Conservation (phyloP, 352 stramenopile genomes). For the Phytopythium mirpurense region DNA sequence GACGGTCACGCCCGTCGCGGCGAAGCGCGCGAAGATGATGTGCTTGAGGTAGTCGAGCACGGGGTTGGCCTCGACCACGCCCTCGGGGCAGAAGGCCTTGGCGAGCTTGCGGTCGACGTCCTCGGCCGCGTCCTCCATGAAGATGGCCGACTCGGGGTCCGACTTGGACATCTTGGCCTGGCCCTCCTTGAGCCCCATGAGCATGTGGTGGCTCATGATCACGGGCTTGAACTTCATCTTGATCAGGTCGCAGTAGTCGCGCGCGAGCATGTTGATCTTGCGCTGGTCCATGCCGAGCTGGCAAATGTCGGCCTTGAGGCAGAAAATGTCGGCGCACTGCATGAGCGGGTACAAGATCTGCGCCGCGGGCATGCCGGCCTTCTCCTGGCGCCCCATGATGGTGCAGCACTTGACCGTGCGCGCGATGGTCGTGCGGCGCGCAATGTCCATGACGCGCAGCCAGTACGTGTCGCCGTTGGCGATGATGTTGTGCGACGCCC, state of each 20-base stretch:
- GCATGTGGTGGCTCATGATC: constrained; percentile 99
- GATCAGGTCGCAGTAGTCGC: constrained; percentile 97
- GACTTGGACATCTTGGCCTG: constrained; percentile 99
- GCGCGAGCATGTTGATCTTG: constrained; percentile 98
- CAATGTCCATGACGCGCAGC: constrained; percentile 93
- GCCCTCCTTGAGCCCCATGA: constrained; percentile 97
- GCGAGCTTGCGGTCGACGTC: constrained; percentile 97
- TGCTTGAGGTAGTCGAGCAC: constrained; percentile 97
- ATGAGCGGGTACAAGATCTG: constrained; percentile 97
- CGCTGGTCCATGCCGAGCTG: constrained; percentile 99
- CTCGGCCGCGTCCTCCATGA: constrained; percentile 97
- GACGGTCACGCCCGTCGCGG: constrained; percentile 37
- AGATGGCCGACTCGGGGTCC: constrained; percentile 97
- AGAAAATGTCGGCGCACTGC: constrained; percentile 99
- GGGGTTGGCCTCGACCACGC: constrained; percentile 89
- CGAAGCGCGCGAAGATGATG: constrained; percentile 92
- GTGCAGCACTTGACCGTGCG: constrained; percentile 98
- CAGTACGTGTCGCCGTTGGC: constrained; percentile 88
- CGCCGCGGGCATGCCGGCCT: constrained; percentile 87
- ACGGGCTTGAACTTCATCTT: constrained; percentile 94
- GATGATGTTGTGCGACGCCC: constrained; percentile 96
- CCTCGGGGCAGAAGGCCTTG: constrained; percentile 96
- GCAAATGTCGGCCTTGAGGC: constrained; percentile 98
- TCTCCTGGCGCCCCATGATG: constrained; percentile 97
- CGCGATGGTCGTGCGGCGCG: constrained; percentile 86